Base-by-base conservation (phyloP, 2,329 filamentous ascomycete species). In the Davidsoniella neocaledoniae region DNA sequence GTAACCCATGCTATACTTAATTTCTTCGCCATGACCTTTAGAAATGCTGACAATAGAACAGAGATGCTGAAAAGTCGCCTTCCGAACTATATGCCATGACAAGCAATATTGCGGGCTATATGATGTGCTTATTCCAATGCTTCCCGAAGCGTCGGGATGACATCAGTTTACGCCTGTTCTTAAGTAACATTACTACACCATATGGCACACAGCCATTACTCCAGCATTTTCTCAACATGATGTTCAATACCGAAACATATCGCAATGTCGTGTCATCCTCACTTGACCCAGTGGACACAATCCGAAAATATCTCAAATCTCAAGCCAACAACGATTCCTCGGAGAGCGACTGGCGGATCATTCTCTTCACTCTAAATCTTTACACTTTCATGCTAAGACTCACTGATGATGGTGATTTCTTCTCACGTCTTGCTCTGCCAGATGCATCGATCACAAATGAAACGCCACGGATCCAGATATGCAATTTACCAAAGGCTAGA, bases 371-470 rank as follows among this genome's bases (percentile, higher is more conserved):
- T 60, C 72, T 98, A 5, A 91, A 98, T 58, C 73, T 98, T 0
- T 98, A 95, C 61, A 86, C 83, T 2, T 96, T 96, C 61, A 78
- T 95, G 2, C 69, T 96, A 10, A 83, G 91, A 57, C 77, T 96
- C 33, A 94, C 90, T 61, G 91, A 98, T 57, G 91, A 98, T 55
- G 90, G 96, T 56, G 91, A 98, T 58, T 98, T 98, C 60, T 83
- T 94, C 54, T 75, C 77, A 51, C 71, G 72, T 50, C 66, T 74
- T 54, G 66, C 66, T 69, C 23, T 40, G 16, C 12, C 33, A 3
- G 40, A 44, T 33, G 7, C 14, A 6, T 23, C 9, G 5, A 56
- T 59, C 44, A 66, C 61, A 25, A 66, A 62, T 21, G 37, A 49
- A 9, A 68, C 58, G 50, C 73, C 69, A 47, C 70, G 68, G 48